Evolutionary conservation across 176 grass and related monocot genomes (phyloP), one percentile per base, ranked within the genome.

Genomic region (Carex kokanica): DNA sequence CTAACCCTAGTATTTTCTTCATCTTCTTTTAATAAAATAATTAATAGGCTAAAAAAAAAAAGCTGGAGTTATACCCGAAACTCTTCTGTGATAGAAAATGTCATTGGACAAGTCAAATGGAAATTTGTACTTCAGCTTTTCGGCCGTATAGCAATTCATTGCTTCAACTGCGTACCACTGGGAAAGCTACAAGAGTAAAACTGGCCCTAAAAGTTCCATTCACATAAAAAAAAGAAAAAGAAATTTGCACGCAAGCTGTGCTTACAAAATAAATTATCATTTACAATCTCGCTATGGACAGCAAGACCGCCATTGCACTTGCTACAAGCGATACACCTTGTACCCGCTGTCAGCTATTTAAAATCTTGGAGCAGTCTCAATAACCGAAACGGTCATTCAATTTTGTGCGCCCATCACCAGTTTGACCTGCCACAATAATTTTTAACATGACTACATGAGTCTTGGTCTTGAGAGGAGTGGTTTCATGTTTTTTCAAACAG

Each of bases 331-430:
- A 74, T 74, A 45, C 71, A 23, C 21, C 43, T 74, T 74, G 21
- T 52, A 78, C 73, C 0, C 15, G 25, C 2, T 15, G 2, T 31
- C 73, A 8, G 25, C 12, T 78, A 78, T 32, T 32, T 17, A 63
- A 40, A 80, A 41, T 45, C 78, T 63, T 60, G 13, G 32, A 14
- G 18, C 12, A 54, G 21, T 27, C 9, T 96, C 81, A 98, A 77
- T 99, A 99, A 77, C 96, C 96, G 24, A 99, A 79, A 56, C 93
- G 92, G 0, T 99, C 96, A 73, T 99, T 99, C 89, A 99, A 29
- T 3, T 89, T 86, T 60, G 91, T 95, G 73, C 93, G 96, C 0
- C 96, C 96, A 89, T 98, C 96, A 54, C 96, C 96, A 85, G 96
- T 98, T 98, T 98, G 96, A 78, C 96, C 96, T 98, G 81, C 75